Percentiles rank a stretch among this genome's conserved stretches.
phyloP scores from a whole-genome alignment of 2,329 filamentous ascomycete species.

The Verticillium dahliae region DNA sequence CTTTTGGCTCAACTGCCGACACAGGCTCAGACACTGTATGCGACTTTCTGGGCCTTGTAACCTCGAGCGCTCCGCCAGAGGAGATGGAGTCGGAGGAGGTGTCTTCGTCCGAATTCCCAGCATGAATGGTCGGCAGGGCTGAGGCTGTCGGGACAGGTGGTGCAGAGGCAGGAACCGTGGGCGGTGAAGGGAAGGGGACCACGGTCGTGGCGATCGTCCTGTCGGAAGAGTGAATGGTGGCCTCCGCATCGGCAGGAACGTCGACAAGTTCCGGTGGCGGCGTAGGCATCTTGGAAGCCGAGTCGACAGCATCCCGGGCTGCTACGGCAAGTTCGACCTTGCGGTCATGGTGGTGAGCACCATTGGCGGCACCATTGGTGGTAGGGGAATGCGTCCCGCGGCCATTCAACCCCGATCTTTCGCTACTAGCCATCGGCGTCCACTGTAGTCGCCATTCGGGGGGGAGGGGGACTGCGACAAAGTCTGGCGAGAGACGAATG shows the following conservation, averaged over 20 bases:
- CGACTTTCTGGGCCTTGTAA: neutral
- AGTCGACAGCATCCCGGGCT: neutral
- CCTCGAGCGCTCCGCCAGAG: neutral
- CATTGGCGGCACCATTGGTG: neutral
- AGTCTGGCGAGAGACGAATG: neutral
- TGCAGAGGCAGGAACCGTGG: neutral
- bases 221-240: neutral
- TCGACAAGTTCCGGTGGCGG: conserved; percentile 3
- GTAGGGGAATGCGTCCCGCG: neutral
- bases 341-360: neutral
- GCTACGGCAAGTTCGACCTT: neutral
- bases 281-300: conserved; percentile 3
- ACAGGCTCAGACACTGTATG: conserved; percentile 6
- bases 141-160: conserved; percentile 9
- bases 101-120: conserved; percentile 10
- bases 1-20: conserved; percentile 2
- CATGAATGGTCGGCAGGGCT: conserved; percentile 8
- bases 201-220: neutral
- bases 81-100: conserved; percentile 7
- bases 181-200: neutral
- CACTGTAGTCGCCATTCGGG: conserved; percentile 8
- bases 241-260: neutral
- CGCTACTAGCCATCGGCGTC: neutral
- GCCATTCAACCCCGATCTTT: neutral
- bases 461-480: neutral